Evolutionary conservation across 2,329 filamentous ascomycete genomes (phyloP).

Genomic region (Clonostachys rhizophaga): DNA sequence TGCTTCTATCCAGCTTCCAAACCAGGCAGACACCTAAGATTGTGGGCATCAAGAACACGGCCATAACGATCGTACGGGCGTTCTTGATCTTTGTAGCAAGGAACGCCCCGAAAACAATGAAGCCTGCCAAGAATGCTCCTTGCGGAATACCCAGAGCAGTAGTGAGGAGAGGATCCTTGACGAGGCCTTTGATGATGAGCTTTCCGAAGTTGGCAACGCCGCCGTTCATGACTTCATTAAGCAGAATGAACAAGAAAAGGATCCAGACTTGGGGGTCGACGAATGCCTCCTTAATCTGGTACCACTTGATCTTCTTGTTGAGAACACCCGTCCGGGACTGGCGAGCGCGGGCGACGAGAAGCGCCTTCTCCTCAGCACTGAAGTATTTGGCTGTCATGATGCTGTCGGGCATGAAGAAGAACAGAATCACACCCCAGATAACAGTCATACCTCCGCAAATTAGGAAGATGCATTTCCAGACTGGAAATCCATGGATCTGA

Average conservation of each 20-base stretch:
- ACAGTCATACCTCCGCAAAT: constrained; percentile 13
- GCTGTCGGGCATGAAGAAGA: not conserved
- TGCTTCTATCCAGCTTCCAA: constrained; percentile 37
- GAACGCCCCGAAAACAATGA: constrained; percentile 45
- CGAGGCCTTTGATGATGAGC: constrained; percentile 14
- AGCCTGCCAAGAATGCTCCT: constrained; percentile 47
- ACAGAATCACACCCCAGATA: not conserved
- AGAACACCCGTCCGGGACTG: constrained; percentile 39
- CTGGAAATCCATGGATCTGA: constrained; percentile 15
- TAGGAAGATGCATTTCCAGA: constrained; percentile 51
- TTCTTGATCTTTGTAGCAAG: constrained; percentile 45
- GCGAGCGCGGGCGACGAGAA: constrained; percentile 21
- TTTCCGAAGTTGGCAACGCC: constrained; percentile 26
- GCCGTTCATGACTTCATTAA: constrained; percentile 33
- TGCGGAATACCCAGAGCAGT: constrained; percentile 49
- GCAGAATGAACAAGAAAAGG: constrained; percentile 45
- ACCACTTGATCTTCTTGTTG: constrained; percentile 38
- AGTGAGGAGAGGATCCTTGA: constrained; percentile 25
- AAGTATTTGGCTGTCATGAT: constrained; percentile 4
- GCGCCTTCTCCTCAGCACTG: not conserved
- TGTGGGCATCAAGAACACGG: constrained; percentile 43
- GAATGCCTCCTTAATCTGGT: constrained; percentile 38
- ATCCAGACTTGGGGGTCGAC: constrained; percentile 53
- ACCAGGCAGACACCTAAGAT: constrained; percentile 41
- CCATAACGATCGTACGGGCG: constrained; percentile 45